Percentiles rank a stretch among this genome's conserved stretches.
These are phyloP conservation scores for Lachnellula suecica DNA, from an alignment of 2,329 filamentous ascomycete genomes.

Conservation along the genomic window DNA sequence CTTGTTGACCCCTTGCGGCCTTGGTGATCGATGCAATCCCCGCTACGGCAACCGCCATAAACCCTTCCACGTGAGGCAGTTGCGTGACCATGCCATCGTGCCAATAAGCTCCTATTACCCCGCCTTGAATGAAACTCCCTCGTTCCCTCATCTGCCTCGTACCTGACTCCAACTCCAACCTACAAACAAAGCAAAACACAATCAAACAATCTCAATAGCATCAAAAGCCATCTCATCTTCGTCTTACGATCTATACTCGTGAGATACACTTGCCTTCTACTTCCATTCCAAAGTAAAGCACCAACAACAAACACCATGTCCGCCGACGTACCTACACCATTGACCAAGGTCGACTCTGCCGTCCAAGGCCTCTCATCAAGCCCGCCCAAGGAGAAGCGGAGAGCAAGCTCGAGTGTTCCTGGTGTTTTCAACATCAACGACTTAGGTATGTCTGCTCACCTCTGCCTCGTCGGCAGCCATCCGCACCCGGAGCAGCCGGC, in stretches of 20 bases:
- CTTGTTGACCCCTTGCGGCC: neutral
- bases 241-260: slow-evolving; percentile 18
- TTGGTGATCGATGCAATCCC: neutral
- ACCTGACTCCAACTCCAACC: too few species aligned
- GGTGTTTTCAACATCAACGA: slow-evolving; percentile 84
- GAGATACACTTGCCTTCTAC: slow-evolving; percentile 17
- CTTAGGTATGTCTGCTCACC: slow-evolving; percentile 61
- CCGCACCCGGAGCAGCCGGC: slow-evolving; percentile 10
- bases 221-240: too few species aligned
- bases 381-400: slow-evolving; percentile 57
- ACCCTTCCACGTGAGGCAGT: slow-evolving; percentile 1
- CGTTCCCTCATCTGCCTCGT: slow-evolving; percentile 19
- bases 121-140: slow-evolving; percentile 5
- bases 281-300: slow-evolving; percentile 13
- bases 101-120: neutral
- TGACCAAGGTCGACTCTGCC: slow-evolving; percentile 90
- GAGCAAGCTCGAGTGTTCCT: slow-evolving; percentile 70
- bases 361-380: slow-evolving; percentile 74
- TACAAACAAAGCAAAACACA: slow-evolving; percentile 1
- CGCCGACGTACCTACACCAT: slow-evolving; percentile 46
- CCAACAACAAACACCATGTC: slow-evolving; percentile 47
- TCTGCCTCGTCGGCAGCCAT: neutral
- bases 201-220: neutral
- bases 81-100: too few species aligned
- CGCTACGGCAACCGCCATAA: neutral